Conservation (phyloP, 192 early-diverging fungal genomes). For the Fimicolochytrium jonesii region DNA sequence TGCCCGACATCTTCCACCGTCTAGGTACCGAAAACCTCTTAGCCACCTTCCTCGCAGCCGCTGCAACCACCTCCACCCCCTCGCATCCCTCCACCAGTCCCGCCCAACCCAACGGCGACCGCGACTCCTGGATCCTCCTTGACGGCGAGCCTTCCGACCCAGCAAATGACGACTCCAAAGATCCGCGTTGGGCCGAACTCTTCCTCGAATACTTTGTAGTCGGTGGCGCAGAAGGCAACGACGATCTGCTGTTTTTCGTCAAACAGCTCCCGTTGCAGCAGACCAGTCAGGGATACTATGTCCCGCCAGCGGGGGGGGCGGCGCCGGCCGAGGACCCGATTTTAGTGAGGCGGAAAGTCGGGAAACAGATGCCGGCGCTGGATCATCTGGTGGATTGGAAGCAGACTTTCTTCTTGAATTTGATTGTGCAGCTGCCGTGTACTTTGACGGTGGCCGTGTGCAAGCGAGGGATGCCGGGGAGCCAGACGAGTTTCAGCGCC, state of each 20-base stretch:
- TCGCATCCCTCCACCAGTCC: too few species aligned
- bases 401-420: slow-evolving; percentile 86
- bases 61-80: too few species aligned
- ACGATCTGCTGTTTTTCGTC: slow-evolving; percentile 88
- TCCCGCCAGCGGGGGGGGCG: slow-evolving; percentile 26
- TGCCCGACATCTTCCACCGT: slow-evolving; percentile 49
- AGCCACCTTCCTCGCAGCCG: slow-evolving; percentile 4
- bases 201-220: slow-evolving; percentile 76
- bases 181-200: slow-evolving; percentile 61
- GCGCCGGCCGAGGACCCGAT: slow-evolving; percentile 63
- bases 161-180: slow-evolving; percentile 52
- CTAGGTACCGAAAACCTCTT: slow-evolving; percentile 55
- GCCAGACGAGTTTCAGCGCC: slow-evolving; percentile 11
- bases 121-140: slow-evolving; percentile 34
- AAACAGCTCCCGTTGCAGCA: too few species aligned
- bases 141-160: slow-evolving; percentile 37
- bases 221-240: slow-evolving; percentile 57
- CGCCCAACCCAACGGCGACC: neutral
- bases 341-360: slow-evolving; percentile 76
- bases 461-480: slow-evolving; percentile 17
- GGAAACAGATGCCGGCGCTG: slow-evolving; percentile 60
- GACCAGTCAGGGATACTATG: too few species aligned
- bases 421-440: slow-evolving; percentile 88
- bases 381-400: slow-evolving; percentile 81
- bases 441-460: slow-evolving; percentile 88